phyloP scores from a whole-genome alignment of 768 basidiomycete species.

The Astraeus odoratus region DNA sequence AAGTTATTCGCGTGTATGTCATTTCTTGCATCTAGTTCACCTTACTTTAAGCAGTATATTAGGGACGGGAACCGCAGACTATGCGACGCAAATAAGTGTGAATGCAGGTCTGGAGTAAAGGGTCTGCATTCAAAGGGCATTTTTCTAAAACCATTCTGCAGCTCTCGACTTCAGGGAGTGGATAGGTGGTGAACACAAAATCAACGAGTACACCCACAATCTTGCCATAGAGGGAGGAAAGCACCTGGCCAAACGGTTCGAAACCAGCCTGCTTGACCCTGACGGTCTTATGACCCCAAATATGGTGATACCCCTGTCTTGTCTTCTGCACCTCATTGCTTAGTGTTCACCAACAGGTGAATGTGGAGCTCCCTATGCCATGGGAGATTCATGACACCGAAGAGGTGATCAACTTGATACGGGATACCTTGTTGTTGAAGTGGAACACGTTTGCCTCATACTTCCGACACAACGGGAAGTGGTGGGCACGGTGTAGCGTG shows the following conservation, averaged over 20 bases:
- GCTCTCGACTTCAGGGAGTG: slow-evolving; percentile 68
- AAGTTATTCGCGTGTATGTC: slow-evolving; percentile 41
- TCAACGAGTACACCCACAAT: slow-evolving; percentile 61
- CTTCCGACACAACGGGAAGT: slow-evolving; percentile 23
- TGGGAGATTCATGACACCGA: slow-evolving; percentile 16
- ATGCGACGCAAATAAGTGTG: slow-evolving; percentile 48
- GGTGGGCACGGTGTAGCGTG: slow-evolving; percentile 27
- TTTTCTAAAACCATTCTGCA: slow-evolving; percentile 18
- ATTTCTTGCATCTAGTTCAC: background rate
- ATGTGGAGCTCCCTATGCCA: slow-evolving; percentile 34
- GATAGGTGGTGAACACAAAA: slow-evolving; percentile 70
- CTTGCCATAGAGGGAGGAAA: slow-evolving; percentile 65
- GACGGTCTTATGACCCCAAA: slow-evolving; percentile 52
- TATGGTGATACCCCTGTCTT: slow-evolving; percentile 43
- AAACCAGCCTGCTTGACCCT: slow-evolving; percentile 58
- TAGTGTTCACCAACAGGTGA: slow-evolving; percentile 23
- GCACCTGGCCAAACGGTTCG: slow-evolving; percentile 49
- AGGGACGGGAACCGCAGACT: slow-evolving; percentile 66
- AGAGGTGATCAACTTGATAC: slow-evolving; percentile 11
- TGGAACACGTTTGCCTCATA: slow-evolving; percentile 11
- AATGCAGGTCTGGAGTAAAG: slow-evolving; percentile 36
- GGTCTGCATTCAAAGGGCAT: background rate
- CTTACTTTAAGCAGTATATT: background rate
- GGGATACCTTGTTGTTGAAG: slow-evolving; percentile 14
- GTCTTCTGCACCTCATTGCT: background rate